Percentiles rank a stretch among this genome's conserved stretches.
These are phyloP conservation scores for Emmonsiellopsis sp. DNA, from an alignment of 2,329 filamentous ascomycete genomes.

Conservation along the genomic window DNA sequence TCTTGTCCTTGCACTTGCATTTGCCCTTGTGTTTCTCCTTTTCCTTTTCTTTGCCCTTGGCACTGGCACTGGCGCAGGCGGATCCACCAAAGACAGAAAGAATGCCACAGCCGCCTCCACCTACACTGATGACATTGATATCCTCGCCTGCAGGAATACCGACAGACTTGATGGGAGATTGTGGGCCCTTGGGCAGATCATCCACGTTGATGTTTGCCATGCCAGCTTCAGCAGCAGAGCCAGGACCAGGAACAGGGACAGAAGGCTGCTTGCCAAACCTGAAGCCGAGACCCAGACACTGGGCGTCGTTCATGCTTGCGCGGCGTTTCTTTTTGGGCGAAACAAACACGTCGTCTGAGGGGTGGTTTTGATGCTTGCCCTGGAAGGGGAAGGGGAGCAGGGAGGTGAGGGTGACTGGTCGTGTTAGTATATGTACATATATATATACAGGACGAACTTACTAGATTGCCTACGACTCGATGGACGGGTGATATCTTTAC, in stretches of 20 bases:
- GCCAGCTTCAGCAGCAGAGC: background rate
- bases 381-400: background rate
- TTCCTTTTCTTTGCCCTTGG: background rate
- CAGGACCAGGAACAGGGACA: background rate
- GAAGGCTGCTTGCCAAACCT: constrained; percentile 1
- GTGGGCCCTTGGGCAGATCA: too few species aligned
- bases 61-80: background rate
- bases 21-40: background rate
- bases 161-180: too few species aligned
- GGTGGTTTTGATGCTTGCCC: background rate
- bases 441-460: background rate
- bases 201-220: too few species aligned
- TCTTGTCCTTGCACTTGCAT: too few species aligned
- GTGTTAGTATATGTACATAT: background rate
- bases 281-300: constrained; percentile 7
- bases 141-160: too few species aligned
- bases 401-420: background rate
- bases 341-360: background rate
- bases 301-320: constrained; percentile 21
- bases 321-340: constrained; percentile 13
- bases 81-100: background rate
- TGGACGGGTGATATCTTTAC: too few species aligned
- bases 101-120: too few species aligned
- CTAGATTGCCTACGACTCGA: too few species aligned
- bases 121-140: too few species aligned